Percentiles rank a stretch among this genome's conserved stretches.
These are phyloP conservation scores for Orbilia quercus DNA, from an alignment of 2,329 filamentous ascomycete genomes.

Conservation along the genomic window DNA sequence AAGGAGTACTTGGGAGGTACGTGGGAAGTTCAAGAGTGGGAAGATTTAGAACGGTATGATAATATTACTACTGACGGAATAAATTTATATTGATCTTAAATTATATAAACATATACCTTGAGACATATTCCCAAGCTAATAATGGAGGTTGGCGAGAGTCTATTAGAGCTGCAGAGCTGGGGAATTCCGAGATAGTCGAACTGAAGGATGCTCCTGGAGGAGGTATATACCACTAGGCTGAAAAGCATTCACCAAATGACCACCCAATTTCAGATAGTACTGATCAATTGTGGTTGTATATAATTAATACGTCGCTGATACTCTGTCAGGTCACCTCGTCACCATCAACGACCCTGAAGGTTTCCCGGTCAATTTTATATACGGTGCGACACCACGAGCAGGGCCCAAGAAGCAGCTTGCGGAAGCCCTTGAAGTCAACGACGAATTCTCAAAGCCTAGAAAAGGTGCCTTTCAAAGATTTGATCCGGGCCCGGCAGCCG, in stretches of 20 bases:
- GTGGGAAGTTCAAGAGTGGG: conserved; percentile 64
- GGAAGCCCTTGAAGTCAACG: conserved; percentile 59
- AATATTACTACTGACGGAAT: not conserved
- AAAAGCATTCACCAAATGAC: too few relatives aligned
- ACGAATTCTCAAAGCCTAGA: conserved; percentile 60
- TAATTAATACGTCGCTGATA: too few relatives aligned
- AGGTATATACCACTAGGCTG: conserved; percentile 57
- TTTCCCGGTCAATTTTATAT: conserved; percentile 64
- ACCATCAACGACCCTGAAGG: conserved; percentile 64
- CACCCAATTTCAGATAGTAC: too few relatives aligned
- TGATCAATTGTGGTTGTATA: too few relatives aligned
- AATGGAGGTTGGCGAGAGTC: not conserved
- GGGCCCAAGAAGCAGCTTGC: conserved; percentile 58
- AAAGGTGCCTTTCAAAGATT: conserved; percentile 61
- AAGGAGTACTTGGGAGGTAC: conserved; percentile 65
- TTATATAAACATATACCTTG: too few relatives aligned
- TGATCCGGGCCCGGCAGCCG: conserved; percentile 60
- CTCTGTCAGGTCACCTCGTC: conserved; percentile 58
- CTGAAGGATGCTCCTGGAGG: conserved; percentile 63
- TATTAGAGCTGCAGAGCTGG: conserved; percentile 58
- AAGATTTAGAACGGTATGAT: conserved; percentile 64
- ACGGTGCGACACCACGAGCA: conserved; percentile 60
- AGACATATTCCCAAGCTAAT: not conserved
- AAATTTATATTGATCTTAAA: too few relatives aligned
- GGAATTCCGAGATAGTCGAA: conserved; percentile 61